These are phyloP conservation scores for Verticillium alfalfae DNA, from an alignment of 2,329 filamentous ascomycete species.

Conservation along the genomic window DNA sequence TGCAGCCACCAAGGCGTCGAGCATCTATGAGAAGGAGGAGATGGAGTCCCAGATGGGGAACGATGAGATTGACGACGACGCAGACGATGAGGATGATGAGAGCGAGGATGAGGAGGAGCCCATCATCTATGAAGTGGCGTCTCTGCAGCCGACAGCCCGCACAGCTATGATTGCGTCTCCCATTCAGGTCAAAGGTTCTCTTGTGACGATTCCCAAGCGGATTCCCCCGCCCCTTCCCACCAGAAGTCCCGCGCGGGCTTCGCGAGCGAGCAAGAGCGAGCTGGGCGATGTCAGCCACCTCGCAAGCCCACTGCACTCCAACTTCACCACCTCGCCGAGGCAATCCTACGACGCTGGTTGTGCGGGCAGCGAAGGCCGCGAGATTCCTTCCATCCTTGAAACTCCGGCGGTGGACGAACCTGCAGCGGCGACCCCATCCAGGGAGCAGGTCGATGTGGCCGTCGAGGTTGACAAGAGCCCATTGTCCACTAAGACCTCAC, in stretches of 20 bases:
- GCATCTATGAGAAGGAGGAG: conserved; percentile 16
- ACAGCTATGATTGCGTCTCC: conserved; percentile 57
- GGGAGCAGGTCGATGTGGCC: conserved; percentile 16
- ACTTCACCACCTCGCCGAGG: conserved; percentile 27
- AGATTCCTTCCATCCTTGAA: conserved; percentile 14
- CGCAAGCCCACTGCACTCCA: conserved; percentile 44
- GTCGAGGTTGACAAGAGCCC: conserved; percentile 3
- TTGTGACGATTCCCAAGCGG: conserved; percentile 82
- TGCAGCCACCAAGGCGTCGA: conserved; percentile 18
- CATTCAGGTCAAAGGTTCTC: conserved; percentile 66
- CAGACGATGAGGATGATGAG: conserved; percentile 36
- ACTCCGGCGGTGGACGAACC: conserved; percentile 2
- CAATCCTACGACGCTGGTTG: conserved; percentile 11
- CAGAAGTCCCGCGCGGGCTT: conserved; percentile 65
- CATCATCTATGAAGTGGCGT: conserved; percentile 63
- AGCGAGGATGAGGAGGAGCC: conserved; percentile 56
- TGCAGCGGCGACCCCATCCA: conserved; percentile 1
- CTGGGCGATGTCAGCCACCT: conserved; percentile 53
- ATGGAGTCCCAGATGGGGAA: conserved; percentile 20
- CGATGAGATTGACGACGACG: conserved; percentile 21
- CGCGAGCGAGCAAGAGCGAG: conserved; percentile 46
- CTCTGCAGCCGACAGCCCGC: conserved; percentile 46
- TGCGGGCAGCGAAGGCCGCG: conserved; percentile 8
- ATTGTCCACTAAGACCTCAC: neutral
- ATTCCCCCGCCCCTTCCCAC: conserved; percentile 71